phyloP scores from a whole-genome alignment of 2,329 filamentous ascomycete species.

The Chaetomiaceae sp. region DNA sequence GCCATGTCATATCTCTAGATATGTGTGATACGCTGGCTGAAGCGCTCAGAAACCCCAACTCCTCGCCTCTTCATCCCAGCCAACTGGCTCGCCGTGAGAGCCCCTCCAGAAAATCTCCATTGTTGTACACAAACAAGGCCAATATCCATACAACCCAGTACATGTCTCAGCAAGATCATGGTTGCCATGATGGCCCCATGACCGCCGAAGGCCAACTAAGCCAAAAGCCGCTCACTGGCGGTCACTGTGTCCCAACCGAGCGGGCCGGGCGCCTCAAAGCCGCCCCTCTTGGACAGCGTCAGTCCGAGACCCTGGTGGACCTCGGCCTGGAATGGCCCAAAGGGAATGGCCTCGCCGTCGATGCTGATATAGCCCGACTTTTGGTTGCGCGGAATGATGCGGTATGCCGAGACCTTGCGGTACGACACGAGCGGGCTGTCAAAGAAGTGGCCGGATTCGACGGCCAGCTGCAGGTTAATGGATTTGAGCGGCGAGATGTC shows the following conservation, averaged over 20 bases:
- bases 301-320: slow-evolving; percentile 78
- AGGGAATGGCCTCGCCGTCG: slow-evolving; percentile 83
- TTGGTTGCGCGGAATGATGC: slow-evolving; percentile 71
- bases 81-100: too few species aligned
- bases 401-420: slow-evolving; percentile 80
- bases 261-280: slow-evolving; percentile 64
- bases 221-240: slow-evolving; percentile 28
- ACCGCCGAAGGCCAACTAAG: slow-evolving; percentile 9
- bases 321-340: slow-evolving; percentile 87
- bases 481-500: slow-evolving; percentile 64
- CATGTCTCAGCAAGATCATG: neutral
- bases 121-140: too few species aligned
- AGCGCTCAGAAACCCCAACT: too few species aligned
- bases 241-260: slow-evolving; percentile 42
- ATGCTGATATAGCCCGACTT: slow-evolving; percentile 77
- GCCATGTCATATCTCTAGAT: neutral
- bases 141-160: too few species aligned
- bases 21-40: neutral
- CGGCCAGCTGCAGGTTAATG: slow-evolving; percentile 63
- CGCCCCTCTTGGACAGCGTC: slow-evolving; percentile 71
- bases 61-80: too few species aligned
- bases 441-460: slow-evolving; percentile 73
- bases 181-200: neutral
- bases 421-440: slow-evolving; percentile 74
- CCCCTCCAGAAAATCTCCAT: too few species aligned